These are phyloP conservation scores for Monilinia fructicola DNA, from an alignment of 2,329 filamentous ascomycete genomes.

Conservation along the genomic window DNA sequence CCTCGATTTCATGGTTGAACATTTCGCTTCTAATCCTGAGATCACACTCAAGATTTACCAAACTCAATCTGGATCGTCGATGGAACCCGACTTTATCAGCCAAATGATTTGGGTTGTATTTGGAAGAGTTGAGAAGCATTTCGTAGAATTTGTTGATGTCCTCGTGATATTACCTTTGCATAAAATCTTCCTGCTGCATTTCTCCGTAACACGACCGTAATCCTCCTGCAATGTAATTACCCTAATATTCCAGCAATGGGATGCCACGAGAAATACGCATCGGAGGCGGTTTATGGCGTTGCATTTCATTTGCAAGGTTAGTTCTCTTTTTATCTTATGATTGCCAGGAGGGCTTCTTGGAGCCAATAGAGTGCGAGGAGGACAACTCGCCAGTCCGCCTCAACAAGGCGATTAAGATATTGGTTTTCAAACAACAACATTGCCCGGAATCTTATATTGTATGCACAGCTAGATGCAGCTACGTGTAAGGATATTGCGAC, in stretches of 20 bases:
- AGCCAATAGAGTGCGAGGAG: conserved; percentile 19
- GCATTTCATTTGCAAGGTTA: conserved; percentile 21
- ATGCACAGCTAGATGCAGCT: conserved; percentile 17
- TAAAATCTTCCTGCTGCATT: conserved; percentile 20
- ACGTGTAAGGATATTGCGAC: conserved; percentile 17
- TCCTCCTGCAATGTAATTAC: conserved; percentile 19
- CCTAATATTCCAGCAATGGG: conserved; percentile 17
- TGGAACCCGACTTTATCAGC: conserved; percentile 5
- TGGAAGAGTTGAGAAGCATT: conserved; percentile 11
- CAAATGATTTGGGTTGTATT: conserved; percentile 8
- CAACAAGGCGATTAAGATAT: conserved; percentile 19
- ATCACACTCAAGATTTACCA: neutral
- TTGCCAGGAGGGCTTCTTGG: neutral
- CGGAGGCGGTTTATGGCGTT: conserved; percentile 7
- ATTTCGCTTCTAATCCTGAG: conserved; percentile 3
- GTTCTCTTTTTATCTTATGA: conserved; percentile 19
- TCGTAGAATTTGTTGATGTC: conserved; percentile 15
- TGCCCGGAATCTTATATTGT: conserved; percentile 6
- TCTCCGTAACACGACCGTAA: conserved; percentile 19
- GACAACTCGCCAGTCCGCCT: conserved; percentile 20
- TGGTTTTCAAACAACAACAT: conserved; percentile 19
- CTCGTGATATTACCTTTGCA: conserved; percentile 22
- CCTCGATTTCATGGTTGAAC: neutral
- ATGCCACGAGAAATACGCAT: conserved; percentile 23
- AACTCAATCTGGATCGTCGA: conserved; percentile 15